phyloP scores from a whole-genome alignment of 2,329 filamentous ascomycete species.

The Cladophialophora chaetospira region DNA sequence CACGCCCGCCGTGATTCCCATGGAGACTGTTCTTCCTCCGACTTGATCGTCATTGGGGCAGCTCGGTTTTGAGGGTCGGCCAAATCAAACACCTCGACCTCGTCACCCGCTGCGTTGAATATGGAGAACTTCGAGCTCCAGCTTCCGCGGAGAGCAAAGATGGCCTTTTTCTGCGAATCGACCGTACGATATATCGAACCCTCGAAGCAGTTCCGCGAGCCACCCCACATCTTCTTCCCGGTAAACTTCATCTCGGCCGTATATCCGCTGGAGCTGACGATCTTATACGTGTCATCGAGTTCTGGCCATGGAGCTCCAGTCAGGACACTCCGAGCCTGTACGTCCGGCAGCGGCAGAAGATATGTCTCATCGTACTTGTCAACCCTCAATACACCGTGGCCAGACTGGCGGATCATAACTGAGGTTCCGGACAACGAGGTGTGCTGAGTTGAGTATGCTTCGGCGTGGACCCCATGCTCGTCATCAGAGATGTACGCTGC shows the following conservation, averaged over 20 bases:
- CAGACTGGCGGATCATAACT: conserved; percentile 27
- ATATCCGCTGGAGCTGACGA: conserved; percentile 28
- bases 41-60: conserved; percentile 64
- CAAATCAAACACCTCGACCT: conserved; percentile 60
- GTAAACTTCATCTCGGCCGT: conserved; percentile 31
- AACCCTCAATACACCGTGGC: conserved; percentile 29
- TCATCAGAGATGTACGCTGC: conserved; percentile 32
- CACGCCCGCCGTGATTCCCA: conserved; percentile 87
- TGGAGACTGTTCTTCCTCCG: conserved; percentile 77
- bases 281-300: conserved; percentile 29
- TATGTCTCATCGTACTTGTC: conserved; percentile 33
- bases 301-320: conserved; percentile 52
- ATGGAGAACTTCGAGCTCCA: conserved; percentile 69
- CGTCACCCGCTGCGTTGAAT: conserved; percentile 54
- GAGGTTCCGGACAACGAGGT: conserved; percentile 28
- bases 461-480: conserved; percentile 27
- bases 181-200: conserved; percentile 25
- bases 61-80: conserved; percentile 22
- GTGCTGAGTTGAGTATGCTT: conserved; percentile 30
- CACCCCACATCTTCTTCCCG: conserved; percentile 28
- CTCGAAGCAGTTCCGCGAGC: conserved; percentile 28
- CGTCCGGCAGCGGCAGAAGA: conserved; percentile 30
- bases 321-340: conserved; percentile 33
- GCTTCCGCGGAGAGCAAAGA: conserved; percentile 25
- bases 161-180: conserved; percentile 11